Evolutionary conservation across 2,329 filamentous ascomycete species (phyloP).

Genomic region (Seiridium cupressi): DNA sequence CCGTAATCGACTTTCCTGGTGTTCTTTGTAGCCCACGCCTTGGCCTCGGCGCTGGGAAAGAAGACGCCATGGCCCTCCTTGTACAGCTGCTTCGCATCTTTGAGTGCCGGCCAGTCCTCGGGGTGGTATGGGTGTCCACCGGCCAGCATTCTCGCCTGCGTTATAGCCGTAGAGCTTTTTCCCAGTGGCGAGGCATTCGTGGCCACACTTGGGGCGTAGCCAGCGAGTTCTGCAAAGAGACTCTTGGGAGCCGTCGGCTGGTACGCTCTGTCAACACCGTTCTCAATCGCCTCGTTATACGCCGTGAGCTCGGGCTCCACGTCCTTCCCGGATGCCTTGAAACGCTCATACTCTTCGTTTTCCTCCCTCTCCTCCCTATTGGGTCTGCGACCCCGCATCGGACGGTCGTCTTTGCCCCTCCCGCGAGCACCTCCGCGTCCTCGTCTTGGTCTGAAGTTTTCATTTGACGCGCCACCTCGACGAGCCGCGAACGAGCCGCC

Average conservation of each 20-base stretch:
- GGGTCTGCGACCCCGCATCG: not conserved
- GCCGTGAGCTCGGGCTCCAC: constrained; percentile 18
- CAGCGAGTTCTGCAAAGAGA: constrained; percentile 29
- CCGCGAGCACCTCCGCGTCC: constrained; percentile 3
- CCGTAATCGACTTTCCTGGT: constrained; percentile 15
- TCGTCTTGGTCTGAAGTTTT: constrained; percentile 1
- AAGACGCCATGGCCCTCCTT: constrained; percentile 32
- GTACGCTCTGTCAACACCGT: constrained; percentile 27
- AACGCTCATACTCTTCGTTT: constrained; percentile 12
- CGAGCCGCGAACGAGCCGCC: not conserved
- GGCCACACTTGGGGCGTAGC: constrained; percentile 36
- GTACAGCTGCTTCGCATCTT: constrained; percentile 22
- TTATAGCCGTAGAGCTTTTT: constrained; percentile 31
- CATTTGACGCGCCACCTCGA: constrained; percentile 4
- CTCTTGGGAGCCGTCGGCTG: constrained; percentile 26
- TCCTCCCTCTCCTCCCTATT: constrained; percentile 6
- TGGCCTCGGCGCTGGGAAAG: constrained; percentile 32
- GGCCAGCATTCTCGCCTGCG: constrained; percentile 37
- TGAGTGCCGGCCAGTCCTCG: constrained; percentile 14
- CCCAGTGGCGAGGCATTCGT: constrained; percentile 25
- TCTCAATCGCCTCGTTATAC: constrained; percentile 23
- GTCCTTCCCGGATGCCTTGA: constrained; percentile 2
- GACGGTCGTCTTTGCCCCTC: constrained; percentile 10
- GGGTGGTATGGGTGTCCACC: constrained; percentile 32
- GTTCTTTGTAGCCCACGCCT: constrained; percentile 17